These are phyloP conservation scores for Macadamia tetraphylla DNA, from an alignment of 164 flowering plant genomes.

Conservation along the genomic window DNA sequence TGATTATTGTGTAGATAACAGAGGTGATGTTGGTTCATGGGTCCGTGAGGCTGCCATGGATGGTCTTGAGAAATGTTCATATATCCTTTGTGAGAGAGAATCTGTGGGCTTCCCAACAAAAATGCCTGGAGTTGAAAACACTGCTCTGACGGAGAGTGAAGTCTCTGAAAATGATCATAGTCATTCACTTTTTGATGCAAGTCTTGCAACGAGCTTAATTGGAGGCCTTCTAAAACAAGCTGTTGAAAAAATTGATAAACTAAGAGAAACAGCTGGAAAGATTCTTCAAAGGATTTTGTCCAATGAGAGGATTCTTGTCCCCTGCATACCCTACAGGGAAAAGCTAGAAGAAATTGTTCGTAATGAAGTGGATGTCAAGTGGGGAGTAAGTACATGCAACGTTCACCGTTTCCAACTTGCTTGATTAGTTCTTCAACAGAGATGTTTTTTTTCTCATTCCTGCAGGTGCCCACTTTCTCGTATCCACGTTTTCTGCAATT, in stretches of 20 bases:
- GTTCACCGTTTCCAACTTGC: neutral
- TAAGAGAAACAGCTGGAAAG: constrained; percentile 76
- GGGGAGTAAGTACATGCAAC: constrained; percentile 58
- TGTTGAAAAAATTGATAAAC: constrained; percentile 92
- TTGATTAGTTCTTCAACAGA: constrained; percentile 3
- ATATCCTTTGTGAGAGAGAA: constrained; percentile 63
- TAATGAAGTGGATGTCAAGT: constrained; percentile 39
- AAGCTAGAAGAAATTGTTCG: constrained; percentile 61
- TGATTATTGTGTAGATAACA: constrained; percentile 91
- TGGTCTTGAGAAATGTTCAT: constrained; percentile 82
- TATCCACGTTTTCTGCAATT: constrained; percentile 78
- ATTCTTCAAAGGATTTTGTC: constrained; percentile 70
- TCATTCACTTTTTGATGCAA: constrained; percentile 46
- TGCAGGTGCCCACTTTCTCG: constrained; percentile 79
- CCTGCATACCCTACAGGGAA: constrained; percentile 62
- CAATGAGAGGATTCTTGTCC: constrained; percentile 40
- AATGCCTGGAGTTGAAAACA: constrained; percentile 11
- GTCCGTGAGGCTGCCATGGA: constrained; percentile 94
- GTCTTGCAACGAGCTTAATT: constrained; percentile 54
- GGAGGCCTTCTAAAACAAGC: constrained; percentile 83
- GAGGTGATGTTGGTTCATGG: constrained; percentile 99
- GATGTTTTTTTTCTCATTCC: constrained; percentile 6
- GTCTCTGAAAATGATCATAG: constrained; percentile 10
- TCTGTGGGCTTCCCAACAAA: constrained; percentile 12
- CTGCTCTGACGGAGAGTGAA: constrained; percentile 13